Percentiles rank a stretch among this genome's conserved stretches.
phyloP scores from a whole-genome alignment of 2,329 filamentous ascomycete genomes.

The Aureobasidium uvarum region DNA sequence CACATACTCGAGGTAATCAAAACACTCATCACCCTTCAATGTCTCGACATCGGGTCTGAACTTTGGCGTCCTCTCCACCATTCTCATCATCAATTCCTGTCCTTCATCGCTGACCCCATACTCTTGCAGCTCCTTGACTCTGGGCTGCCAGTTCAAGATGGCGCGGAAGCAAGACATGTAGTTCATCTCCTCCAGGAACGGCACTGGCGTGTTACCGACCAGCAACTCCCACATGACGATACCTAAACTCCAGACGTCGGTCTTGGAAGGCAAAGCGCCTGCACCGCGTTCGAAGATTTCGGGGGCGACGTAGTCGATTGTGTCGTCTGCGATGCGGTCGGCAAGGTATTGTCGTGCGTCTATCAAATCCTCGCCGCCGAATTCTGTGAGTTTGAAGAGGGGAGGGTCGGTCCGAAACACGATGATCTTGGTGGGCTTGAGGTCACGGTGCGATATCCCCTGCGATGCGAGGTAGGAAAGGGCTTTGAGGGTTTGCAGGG shows the following conservation, averaged over 20 bases:
- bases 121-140: conserved; percentile 1
- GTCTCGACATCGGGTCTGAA: conserved; percentile 14
- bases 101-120: conserved; percentile 17
- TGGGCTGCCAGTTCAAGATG: conserved; percentile 21
- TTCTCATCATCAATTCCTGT: conserved; percentile 9
- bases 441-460: conserved; percentile 10
- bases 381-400: conserved; percentile 14
- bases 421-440: conserved; percentile 19
- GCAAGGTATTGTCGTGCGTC: not conserved
- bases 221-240: conserved; percentile 99
- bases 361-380: conserved; percentile 7
- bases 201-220: conserved; percentile 81
- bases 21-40: conserved; percentile 15
- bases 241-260: conserved; percentile 75
- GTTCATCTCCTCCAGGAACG: conserved; percentile 1
- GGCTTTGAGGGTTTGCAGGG: conserved; percentile 15
- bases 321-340: conserved; percentile 17
- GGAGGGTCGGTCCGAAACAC: conserved; percentile 23
- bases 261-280: conserved; percentile 5
- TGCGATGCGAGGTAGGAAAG: conserved; percentile 2
- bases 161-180: conserved; percentile 24
- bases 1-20: conserved; percentile 22
- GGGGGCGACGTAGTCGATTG: conserved; percentile 19
- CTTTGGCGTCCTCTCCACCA: conserved; percentile 13
- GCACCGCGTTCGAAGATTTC: conserved; percentile 18